phyloP scores from a whole-genome alignment of 495 filamentous ascomycete genomes.

The Aspergillus mulundensis region DNA sequence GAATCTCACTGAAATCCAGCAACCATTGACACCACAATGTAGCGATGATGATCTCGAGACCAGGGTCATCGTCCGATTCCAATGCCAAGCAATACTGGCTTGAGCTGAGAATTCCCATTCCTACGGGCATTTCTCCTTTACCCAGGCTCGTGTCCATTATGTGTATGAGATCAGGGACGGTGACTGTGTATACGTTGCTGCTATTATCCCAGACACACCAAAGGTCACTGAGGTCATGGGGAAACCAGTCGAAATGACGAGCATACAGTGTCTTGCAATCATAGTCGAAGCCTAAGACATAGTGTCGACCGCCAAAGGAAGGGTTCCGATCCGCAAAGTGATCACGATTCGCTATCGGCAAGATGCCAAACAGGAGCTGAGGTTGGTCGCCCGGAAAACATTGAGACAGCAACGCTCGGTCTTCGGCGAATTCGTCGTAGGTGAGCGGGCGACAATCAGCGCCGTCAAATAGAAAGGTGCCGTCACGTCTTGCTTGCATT shows the following conservation, averaged over 20 bases:
- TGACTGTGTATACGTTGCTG: conserved; percentile 21
- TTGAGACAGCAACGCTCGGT: conserved; percentile 1
- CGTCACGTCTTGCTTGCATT: conserved; percentile 9
- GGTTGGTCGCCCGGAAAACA: conserved; percentile 12
- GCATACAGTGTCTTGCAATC: conserved; percentile 21
- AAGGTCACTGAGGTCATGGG: conserved; percentile 23
- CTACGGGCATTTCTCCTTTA: conserved; percentile 6
- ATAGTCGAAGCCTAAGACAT: conserved; percentile 33
- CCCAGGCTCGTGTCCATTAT: conserved; percentile 15
- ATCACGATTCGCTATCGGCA: conserved; percentile 24
- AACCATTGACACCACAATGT: conserved; percentile 35
- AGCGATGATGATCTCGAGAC: conserved; percentile 34
- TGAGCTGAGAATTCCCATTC: conserved; percentile 18
- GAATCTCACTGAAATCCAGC: conserved; percentile 27
- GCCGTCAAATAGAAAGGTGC: conserved; percentile 24
- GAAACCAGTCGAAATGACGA: conserved; percentile 26
- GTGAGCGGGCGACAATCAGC: conserved; percentile 22
- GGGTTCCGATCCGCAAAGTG: conserved; percentile 9
- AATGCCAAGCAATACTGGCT: conserved; percentile 13
- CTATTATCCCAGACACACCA: conserved; percentile 28
- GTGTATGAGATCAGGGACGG: conserved; percentile 15
- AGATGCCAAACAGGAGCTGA: conserved; percentile 22
- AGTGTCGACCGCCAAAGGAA: conserved; percentile 14
- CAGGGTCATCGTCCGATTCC: conserved; percentile 20
- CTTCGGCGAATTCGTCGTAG: conserved; percentile 22